Evolutionary conservation across 2,329 filamentous ascomycete species (phyloP).

Genomic region (Lecanicillium sp.): DNA sequence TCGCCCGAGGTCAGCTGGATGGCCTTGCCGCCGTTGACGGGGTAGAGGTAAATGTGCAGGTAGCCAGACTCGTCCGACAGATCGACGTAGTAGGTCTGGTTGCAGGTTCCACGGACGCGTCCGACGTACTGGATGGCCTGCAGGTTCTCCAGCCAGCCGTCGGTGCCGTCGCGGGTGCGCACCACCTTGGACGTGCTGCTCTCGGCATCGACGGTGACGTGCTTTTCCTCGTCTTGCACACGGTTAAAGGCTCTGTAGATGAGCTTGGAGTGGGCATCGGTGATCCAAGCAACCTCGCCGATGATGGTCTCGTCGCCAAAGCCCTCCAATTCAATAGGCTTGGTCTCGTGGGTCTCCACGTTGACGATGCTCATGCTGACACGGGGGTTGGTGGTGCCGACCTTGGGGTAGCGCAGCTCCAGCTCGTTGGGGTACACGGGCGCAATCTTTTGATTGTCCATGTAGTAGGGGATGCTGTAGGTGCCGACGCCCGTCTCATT

Average conservation of each 20-base stretch:
- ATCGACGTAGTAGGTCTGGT: constrained; percentile 53
- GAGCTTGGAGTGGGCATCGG: constrained; percentile 50
- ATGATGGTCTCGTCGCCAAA: constrained; percentile 57
- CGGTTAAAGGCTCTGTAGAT: constrained; percentile 62
- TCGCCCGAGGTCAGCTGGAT: constrained; percentile 55
- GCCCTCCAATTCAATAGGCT: constrained; percentile 43
- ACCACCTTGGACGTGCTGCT: constrained; percentile 26
- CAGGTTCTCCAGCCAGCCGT: constrained; percentile 57
- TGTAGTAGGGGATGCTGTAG: constrained; percentile 60
- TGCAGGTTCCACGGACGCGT: constrained; percentile 25
- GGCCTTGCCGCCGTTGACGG: constrained; percentile 45
- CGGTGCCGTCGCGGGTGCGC: constrained; percentile 49
- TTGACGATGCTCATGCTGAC: constrained; percentile 53
- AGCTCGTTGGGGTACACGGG: constrained; percentile 56
- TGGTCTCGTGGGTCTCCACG: constrained; percentile 36
- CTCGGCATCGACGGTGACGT: constrained; percentile 50
- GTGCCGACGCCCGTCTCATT: constrained; percentile 67
- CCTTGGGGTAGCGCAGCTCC: constrained; percentile 61
- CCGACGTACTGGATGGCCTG: constrained; percentile 49
- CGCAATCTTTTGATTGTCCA: constrained; percentile 47
- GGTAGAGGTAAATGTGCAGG: constrained; percentile 62
- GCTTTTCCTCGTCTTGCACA: constrained; percentile 57
- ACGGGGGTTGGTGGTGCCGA: constrained; percentile 59
- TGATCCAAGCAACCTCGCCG: constrained; percentile 62
- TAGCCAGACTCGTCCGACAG: constrained; percentile 59